Percentiles rank a stretch among this genome's conserved stretches.
phyloP scores from a whole-genome alignment of 2,329 filamentous ascomycete genomes.

The Aspergillus sp. region DNA sequence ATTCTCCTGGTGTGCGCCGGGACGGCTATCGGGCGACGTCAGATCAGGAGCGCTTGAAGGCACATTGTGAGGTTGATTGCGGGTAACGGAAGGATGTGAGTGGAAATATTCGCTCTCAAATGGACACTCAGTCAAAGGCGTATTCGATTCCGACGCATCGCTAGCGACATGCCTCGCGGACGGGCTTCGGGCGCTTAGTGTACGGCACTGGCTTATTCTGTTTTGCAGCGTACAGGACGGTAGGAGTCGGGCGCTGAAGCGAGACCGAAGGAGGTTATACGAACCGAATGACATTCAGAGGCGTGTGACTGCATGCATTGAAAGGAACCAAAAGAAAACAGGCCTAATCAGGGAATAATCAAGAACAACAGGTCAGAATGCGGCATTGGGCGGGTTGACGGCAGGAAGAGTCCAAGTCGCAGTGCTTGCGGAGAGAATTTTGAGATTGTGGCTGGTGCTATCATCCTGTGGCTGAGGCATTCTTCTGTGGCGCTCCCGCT shows the following conservation, averaged over 20 bases:
- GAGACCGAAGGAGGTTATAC: conserved; percentile 19
- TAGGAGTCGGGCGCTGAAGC: conserved; percentile 17
- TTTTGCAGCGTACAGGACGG: conserved; percentile 10
- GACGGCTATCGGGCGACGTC: no score
- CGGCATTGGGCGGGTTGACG: no score
- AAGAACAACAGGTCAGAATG: no score
- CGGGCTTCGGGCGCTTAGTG: conserved; percentile 6
- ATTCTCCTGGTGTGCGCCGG: not conserved
- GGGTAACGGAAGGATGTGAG: not conserved
- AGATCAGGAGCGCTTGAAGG: not conserved
- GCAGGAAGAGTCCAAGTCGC: no score
- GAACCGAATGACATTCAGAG: conserved; percentile 31
- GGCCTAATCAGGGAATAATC: no score
- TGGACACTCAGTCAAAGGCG: not conserved
- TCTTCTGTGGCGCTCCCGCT: no score
- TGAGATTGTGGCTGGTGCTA: no score
- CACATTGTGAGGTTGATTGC: not conserved
- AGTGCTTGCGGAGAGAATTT: no score
- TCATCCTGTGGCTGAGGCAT: no score
- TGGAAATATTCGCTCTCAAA: not conserved
- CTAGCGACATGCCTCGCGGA: conserved; percentile 5
- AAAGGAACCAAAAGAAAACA: conserved; percentile 2
- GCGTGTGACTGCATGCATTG: conserved; percentile 14
- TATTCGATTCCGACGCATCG: conserved; percentile 8
- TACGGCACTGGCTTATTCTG: conserved; percentile 14